Evolutionary conservation across 805 yeast species (phyloP).

Genomic region (Scheffersomyces amazonensis): DNA sequence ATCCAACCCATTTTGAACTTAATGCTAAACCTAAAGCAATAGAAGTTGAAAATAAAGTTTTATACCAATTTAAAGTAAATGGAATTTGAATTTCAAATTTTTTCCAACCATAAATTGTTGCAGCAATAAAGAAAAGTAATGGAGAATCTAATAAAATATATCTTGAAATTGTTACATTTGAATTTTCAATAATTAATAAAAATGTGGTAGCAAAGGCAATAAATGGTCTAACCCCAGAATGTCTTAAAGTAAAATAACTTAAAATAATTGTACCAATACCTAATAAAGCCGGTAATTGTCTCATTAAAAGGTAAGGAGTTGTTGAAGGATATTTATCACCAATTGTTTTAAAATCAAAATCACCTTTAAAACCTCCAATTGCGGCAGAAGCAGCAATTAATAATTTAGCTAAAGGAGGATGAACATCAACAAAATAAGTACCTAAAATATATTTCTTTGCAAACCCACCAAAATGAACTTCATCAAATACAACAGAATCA

Average conservation of each 20-base stretch:
- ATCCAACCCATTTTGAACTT: conserved; percentile 82
- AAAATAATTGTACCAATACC: conserved; percentile 69
- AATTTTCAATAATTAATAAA: conserved; percentile 61
- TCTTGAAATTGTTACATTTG: conserved; percentile 69
- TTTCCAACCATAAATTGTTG: conserved; percentile 61
- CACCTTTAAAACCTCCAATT: conserved; percentile 70
- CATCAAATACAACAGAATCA: conserved; percentile 84
- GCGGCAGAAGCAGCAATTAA: conserved; percentile 68
- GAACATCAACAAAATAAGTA: conserved; percentile 66
- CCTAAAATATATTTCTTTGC: conserved; percentile 76
- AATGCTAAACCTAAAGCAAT: conserved; percentile 70
- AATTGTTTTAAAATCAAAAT: conserved; percentile 62
- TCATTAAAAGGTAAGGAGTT: conserved; percentile 67
- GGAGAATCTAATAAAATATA: conserved; percentile 77
- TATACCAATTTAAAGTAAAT: conserved; percentile 55
- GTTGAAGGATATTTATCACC: conserved; percentile 59
- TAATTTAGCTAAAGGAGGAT: conserved; percentile 80
- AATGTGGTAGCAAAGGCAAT: conserved; percentile 58
- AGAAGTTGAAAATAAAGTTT: conserved; percentile 61
- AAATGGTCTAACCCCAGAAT: conserved; percentile 66
- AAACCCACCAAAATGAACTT: conserved; percentile 96
- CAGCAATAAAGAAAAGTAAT: conserved; percentile 71
- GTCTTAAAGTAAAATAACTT: conserved; percentile 64
- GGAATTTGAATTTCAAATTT: conserved; percentile 66
- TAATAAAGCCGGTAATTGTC: conserved; percentile 63